Evolutionary conservation across 2,329 filamentous ascomycete species (phyloP).

Genomic region (Ophioceras dolichostomum): DNA sequence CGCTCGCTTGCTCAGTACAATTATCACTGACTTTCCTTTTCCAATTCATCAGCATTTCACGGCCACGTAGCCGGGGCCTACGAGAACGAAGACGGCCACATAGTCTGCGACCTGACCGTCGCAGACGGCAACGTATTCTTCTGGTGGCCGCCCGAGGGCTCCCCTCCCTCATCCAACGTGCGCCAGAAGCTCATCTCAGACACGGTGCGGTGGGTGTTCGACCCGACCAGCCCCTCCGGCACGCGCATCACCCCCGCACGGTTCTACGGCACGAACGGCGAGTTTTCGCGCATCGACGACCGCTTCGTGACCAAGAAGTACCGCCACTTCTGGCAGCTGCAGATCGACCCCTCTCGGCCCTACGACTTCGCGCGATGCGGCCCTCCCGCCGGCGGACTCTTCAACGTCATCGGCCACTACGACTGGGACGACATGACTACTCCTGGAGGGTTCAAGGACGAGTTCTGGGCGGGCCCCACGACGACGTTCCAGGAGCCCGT

Average conservation of each 20-base stretch:
- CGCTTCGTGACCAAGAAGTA: constrained; percentile 30
- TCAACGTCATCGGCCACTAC: constrained; percentile 33
- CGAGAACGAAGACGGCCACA: constrained; percentile 30
- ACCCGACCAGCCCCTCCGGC: constrained; percentile 20
- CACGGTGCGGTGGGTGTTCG: constrained; percentile 26
- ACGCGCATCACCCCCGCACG: constrained; percentile 22
- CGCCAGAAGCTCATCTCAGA: constrained; percentile 24
- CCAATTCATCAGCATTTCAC: constrained; percentile 22
- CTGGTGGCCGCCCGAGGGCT: constrained; percentile 23
- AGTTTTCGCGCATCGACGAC: constrained; percentile 37
- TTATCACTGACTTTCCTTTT: background rate
- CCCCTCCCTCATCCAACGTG: constrained; percentile 9
- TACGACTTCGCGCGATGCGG: constrained; percentile 33
- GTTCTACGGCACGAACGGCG: constrained; percentile 28
- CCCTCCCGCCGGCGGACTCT: constrained; percentile 27
- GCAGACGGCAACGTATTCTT: constrained; percentile 32
- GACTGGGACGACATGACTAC: constrained; percentile 26
- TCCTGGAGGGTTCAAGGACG: constrained; percentile 23
- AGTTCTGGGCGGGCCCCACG: constrained; percentile 30
- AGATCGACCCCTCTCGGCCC: constrained; percentile 20
- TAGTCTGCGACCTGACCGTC: constrained; percentile 30
- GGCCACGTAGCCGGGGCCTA: constrained; percentile 35
- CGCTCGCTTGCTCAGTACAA: background rate
- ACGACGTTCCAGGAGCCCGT: constrained; percentile 40
- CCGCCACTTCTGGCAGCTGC: constrained; percentile 32